Conservation (phyloP, 345 rosid species). For the Raphanus raphanistrum region DNA sequence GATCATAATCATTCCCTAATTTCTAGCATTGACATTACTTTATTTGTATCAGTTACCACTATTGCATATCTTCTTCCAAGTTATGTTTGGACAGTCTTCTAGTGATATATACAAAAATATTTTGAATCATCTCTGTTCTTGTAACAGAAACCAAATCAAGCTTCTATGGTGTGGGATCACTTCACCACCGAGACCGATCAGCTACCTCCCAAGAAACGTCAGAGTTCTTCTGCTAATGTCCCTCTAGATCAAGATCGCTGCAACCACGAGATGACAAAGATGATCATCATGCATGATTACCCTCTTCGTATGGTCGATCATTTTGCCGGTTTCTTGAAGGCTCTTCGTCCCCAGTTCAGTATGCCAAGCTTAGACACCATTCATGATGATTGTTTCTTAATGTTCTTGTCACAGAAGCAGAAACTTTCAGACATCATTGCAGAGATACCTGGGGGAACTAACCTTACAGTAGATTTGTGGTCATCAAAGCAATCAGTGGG, state of each 20-base stretch:
- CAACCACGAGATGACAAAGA: neutral
- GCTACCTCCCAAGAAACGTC: slow-evolving; percentile 52
- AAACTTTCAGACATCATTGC: neutral
- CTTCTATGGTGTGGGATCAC: slow-evolving; percentile 79
- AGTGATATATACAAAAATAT: neutral
- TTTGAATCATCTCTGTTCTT: neutral
- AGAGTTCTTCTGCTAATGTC: slow-evolving; percentile 38
- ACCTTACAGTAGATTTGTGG: slow-evolving; percentile 74
- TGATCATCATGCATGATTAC: neutral
- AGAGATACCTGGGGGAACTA: slow-evolving; percentile 58
- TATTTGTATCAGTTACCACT: neutral
- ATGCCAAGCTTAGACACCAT: neutral
- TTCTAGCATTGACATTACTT: neutral
- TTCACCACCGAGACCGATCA: slow-evolving; percentile 53
- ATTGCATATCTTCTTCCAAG: neutral
- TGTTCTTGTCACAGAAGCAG: neutral
- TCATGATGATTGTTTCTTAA: neutral
- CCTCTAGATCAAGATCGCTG: neutral
- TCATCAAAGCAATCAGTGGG: slow-evolving; percentile 62
- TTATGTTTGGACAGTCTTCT: neutral
- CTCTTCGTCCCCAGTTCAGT: neutral
- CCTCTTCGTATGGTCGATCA: neutral
- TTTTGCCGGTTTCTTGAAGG: neutral
- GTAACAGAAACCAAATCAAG: neutral
- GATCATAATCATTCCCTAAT: neutral